Percentiles rank a stretch among this genome's conserved stretches.
Evolutionary conservation across 306 rosid species (phyloP).

Genomic region (Quercus cerris): DNA sequence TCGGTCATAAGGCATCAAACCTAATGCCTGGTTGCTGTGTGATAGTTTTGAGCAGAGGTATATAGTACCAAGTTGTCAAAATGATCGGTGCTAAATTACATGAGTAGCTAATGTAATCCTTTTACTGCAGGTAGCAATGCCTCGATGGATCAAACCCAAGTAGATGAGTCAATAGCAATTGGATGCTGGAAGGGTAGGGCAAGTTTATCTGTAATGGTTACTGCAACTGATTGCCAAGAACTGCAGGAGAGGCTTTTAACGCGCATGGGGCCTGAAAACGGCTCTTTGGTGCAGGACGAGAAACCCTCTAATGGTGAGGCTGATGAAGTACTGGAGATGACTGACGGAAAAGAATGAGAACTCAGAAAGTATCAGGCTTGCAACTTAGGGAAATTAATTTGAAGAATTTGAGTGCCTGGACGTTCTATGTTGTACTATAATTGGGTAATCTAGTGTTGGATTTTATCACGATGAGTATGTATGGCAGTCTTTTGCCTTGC

Average conservation of each 20-base stretch:
- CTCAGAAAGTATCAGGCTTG: background rate
- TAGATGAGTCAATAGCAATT: slow-evolving; percentile 85
- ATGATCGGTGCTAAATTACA: background rate
- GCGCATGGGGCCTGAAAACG: slow-evolving; percentile 45
- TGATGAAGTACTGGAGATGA: slow-evolving; percentile 28
- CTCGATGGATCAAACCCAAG: slow-evolving; percentile 36
- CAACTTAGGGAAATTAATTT: slow-evolving; percentile 5
- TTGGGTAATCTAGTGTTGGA: background rate
- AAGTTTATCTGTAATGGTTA: slow-evolving; percentile 81
- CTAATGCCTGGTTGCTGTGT: slow-evolving; percentile 89
- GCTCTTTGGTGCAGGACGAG: slow-evolving; percentile 25
- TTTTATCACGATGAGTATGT: background rate
- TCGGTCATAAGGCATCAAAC: slow-evolving; percentile 62
- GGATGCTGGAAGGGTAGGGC: slow-evolving; percentile 96
- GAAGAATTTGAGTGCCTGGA: background rate
- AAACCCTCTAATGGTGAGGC: slow-evolving; percentile 23
- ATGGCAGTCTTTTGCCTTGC: background rate
- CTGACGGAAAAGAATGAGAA: slow-evolving; percentile 25
- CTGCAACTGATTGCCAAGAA: slow-evolving; percentile 88
- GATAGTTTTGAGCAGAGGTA: slow-evolving; percentile 67
- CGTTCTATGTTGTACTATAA: slow-evolving; percentile 1
- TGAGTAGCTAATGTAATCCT: background rate
- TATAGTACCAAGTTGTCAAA: slow-evolving; percentile 9
- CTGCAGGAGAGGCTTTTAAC: slow-evolving; percentile 67
- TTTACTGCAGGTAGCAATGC: slow-evolving; percentile 42